Percentiles rank a stretch among this genome's conserved stretches.
Conservation (phyloP, 305 asterid species). For the Fraxinus sp. region DNA sequence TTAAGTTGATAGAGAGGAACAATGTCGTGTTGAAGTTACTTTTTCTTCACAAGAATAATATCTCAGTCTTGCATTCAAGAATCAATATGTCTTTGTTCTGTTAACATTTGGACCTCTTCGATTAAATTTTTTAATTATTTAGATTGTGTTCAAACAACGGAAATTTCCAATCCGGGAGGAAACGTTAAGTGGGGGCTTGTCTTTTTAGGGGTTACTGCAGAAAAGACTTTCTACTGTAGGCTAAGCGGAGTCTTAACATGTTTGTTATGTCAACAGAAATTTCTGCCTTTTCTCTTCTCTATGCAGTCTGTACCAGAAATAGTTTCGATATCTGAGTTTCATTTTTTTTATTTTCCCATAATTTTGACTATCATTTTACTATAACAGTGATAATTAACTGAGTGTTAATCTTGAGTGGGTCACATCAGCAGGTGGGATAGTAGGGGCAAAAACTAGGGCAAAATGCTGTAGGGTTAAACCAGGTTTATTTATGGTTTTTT, state of each 20-base stretch:
- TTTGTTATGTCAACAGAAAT: slow-evolving; percentile 6
- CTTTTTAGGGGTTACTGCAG: slow-evolving; percentile 34
- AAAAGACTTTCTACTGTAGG: slow-evolving; percentile 36
- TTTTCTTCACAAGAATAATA: neutral
- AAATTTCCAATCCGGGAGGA: neutral
- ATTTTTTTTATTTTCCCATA: slow-evolving; percentile 20
- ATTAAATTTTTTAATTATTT: neutral
- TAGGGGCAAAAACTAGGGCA: slow-evolving; percentile 35
- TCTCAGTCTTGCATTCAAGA: neutral
- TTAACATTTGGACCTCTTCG: neutral
- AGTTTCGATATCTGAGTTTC: slow-evolving; percentile 42
- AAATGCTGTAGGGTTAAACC: slow-evolving; percentile 35
- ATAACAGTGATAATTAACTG: slow-evolving; percentile 36
- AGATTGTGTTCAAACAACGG: neutral
- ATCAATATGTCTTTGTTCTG: neutral
- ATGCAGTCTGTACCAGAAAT: slow-evolving; percentile 21
- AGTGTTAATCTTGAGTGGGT: slow-evolving; percentile 61
- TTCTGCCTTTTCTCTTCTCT: slow-evolving; percentile 4
- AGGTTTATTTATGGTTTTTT: slow-evolving; percentile 30
- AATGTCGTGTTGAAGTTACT: neutral
- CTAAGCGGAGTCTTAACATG: slow-evolving; percentile 26
- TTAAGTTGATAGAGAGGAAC: neutral
- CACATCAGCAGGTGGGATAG: slow-evolving; percentile 78
- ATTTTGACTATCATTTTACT: slow-evolving; percentile 16
- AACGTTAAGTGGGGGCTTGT: slow-evolving; percentile 36